Percentiles rank a stretch among this genome's conserved stretches.
Evolutionary conservation across 257 asterid species (phyloP).

Genomic region (Avicennia marina): DNA sequence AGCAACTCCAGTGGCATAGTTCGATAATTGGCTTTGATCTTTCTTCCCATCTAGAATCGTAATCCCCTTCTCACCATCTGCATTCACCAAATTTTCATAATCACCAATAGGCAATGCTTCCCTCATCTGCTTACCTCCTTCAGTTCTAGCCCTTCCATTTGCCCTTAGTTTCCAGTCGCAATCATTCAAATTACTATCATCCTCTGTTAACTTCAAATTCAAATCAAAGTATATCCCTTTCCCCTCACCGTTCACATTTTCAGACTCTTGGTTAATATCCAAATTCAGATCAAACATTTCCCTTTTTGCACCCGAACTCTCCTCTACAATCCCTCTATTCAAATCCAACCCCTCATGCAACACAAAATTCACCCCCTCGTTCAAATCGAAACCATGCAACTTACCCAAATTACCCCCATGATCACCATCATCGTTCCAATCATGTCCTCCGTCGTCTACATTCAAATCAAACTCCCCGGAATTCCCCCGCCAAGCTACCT

Average conservation of each 20-base stretch:
- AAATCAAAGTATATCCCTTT: slow-evolving; percentile 57
- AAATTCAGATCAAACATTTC: slow-evolving; percentile 69
- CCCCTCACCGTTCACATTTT: slow-evolving; percentile 23
- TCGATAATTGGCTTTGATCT: slow-evolving; percentile 25
- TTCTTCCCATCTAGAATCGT: slow-evolving; percentile 16
- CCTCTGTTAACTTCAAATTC: slow-evolving; percentile 63
- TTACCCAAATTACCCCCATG: slow-evolving; percentile 35
- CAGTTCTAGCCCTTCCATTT: slow-evolving; percentile 18
- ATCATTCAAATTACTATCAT: slow-evolving; percentile 38
- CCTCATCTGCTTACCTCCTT: slow-evolving; percentile 21
- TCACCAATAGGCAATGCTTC: too few relatives aligned
- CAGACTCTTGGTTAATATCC: slow-evolving; percentile 46
- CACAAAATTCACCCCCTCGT: slow-evolving; percentile 35
- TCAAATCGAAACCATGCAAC: slow-evolving; percentile 51
- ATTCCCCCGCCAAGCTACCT: slow-evolving; percentile 25
- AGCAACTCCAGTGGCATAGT: slow-evolving; percentile 22
- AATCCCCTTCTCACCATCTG: slow-evolving; percentile 19
- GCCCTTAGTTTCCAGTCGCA: slow-evolving; percentile 20
- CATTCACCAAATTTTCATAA: slow-evolving; percentile 24
- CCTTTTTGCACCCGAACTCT: slow-evolving; percentile 18
- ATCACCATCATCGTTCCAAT: slow-evolving; percentile 38
- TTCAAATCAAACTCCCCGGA: slow-evolving; percentile 34
- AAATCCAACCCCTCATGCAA: slow-evolving; percentile 25
- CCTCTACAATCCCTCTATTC: slow-evolving; percentile 16
- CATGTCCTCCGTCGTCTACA: slow-evolving; percentile 41